Percentiles rank a stretch among this genome's conserved stretches.
Evolutionary conservation across 768 basidiomycete genomes (phyloP).

Genomic region (Daedaleopsis sinensis): DNA sequence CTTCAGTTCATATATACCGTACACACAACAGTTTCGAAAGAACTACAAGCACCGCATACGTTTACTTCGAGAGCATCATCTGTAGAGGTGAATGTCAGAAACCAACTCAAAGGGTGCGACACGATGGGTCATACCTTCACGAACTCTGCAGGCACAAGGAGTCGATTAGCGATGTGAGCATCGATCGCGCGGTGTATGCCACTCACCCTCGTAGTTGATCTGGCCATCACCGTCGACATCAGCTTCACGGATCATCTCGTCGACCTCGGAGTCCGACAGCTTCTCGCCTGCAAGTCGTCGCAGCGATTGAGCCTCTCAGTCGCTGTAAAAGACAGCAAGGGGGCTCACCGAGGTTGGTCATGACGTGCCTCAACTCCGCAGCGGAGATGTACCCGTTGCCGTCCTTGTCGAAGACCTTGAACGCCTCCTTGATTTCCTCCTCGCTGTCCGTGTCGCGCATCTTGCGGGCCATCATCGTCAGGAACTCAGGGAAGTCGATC

Average conservation of each 20-base stretch:
- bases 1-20: slow-evolving; percentile 18
- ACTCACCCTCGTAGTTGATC: slow-evolving; percentile 81
- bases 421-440: slow-evolving; percentile 95
- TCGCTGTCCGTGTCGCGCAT: slow-evolving; percentile 92
- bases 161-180: slow-evolving; percentile 9
- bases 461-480: slow-evolving; percentile 84
- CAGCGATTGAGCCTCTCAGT: background rate
- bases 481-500: slow-evolving; percentile 82
- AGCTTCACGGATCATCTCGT: slow-evolving; percentile 97
- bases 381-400: slow-evolving; percentile 89
- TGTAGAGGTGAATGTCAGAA: slow-evolving; percentile 27
- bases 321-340: background rate
- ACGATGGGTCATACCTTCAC: slow-evolving; percentile 55
- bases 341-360: slow-evolving; percentile 81
- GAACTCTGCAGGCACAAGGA: slow-evolving; percentile 55
- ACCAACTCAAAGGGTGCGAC: too few relatives aligned
- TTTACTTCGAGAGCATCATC: slow-evolving; percentile 79
- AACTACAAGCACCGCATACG: slow-evolving; percentile 4
- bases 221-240: slow-evolving; percentile 95
- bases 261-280: slow-evolving; percentile 82
- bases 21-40: slow-evolving; percentile 7
- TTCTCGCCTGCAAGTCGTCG: slow-evolving; percentile 66
- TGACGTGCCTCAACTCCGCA: slow-evolving; percentile 86
- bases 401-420: slow-evolving; percentile 97
- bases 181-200: slow-evolving; percentile 1